phyloP scores from a whole-genome alignment of 202 grass and related monocot genomes.

The Eragrostis tef region DNA sequence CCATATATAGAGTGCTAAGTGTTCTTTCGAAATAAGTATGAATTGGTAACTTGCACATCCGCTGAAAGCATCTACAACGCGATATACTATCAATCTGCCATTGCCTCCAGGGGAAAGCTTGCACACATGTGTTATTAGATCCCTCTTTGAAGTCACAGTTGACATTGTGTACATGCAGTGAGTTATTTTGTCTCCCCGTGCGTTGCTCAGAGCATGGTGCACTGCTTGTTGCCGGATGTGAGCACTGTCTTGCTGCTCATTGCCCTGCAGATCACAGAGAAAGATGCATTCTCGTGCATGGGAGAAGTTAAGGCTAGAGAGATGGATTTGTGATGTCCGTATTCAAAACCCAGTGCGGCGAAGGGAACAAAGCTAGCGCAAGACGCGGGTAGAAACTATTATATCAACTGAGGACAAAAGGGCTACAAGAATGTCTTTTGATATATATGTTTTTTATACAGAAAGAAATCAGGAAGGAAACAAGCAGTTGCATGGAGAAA shows the following conservation, averaged over 20 bases:
- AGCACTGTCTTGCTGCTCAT: background rate
- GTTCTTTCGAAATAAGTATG: background rate
- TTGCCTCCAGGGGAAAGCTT: background rate
- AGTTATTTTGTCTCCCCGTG: background rate
- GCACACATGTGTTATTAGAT: background rate
- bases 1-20: background rate
- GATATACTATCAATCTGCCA: background rate
- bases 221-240: slow-evolving; percentile 12
- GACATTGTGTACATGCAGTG: slow-evolving; percentile 4
- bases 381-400: slow-evolving; percentile 8
- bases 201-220: slow-evolving; percentile 23
- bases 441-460: slow-evolving; percentile 20
- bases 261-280: slow-evolving; percentile 23
- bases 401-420: background rate
- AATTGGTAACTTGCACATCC: background rate
- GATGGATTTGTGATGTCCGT: background rate
- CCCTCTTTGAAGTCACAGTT: slow-evolving; percentile 28
- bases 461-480: slow-evolving; percentile 17
- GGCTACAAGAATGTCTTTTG: slow-evolving; percentile 40
- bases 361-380: slow-evolving; percentile 34
- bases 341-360: background rate
- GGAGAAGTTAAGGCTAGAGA: slow-evolving; percentile 9
- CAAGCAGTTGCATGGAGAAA: slow-evolving; percentile 46
- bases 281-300: slow-evolving; percentile 16
- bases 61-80: slow-evolving; percentile 27